These are phyloP conservation scores for Penicillium nucicola DNA, from an alignment of 495 filamentous ascomycete species.

Conservation along the genomic window DNA sequence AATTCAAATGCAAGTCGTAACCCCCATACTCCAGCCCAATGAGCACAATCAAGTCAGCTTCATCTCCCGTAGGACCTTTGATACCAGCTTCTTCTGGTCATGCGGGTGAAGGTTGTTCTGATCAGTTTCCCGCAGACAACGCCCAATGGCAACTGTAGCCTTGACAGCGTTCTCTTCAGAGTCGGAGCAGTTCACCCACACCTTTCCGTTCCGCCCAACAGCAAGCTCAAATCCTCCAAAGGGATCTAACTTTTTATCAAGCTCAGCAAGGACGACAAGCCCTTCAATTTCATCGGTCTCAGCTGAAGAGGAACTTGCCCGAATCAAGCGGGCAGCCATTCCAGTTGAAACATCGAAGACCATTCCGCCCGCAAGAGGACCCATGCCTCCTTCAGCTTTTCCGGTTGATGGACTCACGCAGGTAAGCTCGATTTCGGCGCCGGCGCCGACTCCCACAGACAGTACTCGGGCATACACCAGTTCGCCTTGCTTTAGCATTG, in stretches of 20 bases:
- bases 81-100: constrained; percentile 78
- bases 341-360: constrained; percentile 75
- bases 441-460: constrained; percentile 62
- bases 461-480: constrained; percentile 83
- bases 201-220: constrained; percentile 87
- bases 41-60: constrained; percentile 31
- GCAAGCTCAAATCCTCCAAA: constrained; percentile 80
- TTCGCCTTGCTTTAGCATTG: constrained; percentile 66
- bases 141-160: constrained; percentile 74
- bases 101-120: constrained; percentile 60
- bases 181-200: constrained; percentile 77
- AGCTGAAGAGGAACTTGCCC: constrained; percentile 49
- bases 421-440: constrained; percentile 85
- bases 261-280: constrained; percentile 71
- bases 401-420: constrained; percentile 85
- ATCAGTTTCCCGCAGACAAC: constrained; percentile 75
- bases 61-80: constrained; percentile 56
- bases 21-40: background rate
- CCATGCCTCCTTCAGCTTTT: constrained; percentile 85
- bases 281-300: constrained; percentile 62
- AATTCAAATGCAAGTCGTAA: background rate
- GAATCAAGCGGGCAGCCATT: constrained; percentile 71
- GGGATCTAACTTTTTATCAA: constrained; percentile 70
- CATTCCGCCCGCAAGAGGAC: constrained; percentile 84
- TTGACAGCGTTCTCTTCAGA: constrained; percentile 54